Percentiles rank a stretch among this genome's conserved stretches.
phyloP scores from a whole-genome alignment of 176 grass and related monocot genomes.

The Oryza glaberrima region DNA sequence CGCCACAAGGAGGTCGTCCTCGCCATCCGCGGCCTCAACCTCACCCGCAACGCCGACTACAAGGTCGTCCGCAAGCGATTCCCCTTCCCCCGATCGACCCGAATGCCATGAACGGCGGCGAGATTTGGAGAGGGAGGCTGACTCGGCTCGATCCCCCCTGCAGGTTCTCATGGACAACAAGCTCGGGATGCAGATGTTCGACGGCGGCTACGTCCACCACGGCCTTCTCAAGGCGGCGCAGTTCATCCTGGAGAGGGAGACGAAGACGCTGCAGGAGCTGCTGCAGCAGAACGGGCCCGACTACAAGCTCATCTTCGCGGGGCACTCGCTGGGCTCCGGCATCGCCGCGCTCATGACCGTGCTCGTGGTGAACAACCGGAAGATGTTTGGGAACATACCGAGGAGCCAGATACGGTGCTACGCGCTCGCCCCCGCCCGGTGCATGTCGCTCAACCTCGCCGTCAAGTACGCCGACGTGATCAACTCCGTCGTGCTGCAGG shows the following conservation, averaged over 20 bases:
- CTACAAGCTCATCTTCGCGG: conserved; percentile 74
- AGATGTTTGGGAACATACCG: conserved; percentile 62
- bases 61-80: conserved; percentile 38
- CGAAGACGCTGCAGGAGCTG: conserved; percentile 49
- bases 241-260: conserved; percentile 77
- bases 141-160: not conserved
- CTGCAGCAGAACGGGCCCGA: conserved; percentile 51
- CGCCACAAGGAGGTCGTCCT: conserved; percentile 71
- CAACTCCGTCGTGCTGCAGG: conserved; percentile 92
- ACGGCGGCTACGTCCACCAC: conserved; percentile 89
- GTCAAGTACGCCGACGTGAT: conserved; percentile 99
- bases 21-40: conserved; percentile 93
- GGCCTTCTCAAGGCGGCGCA: conserved; percentile 78
- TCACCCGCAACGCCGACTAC: conserved; percentile 93
- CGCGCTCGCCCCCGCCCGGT: conserved; percentile 78
- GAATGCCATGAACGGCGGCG: not conserved
- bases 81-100: not conserved
- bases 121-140: not conserved
- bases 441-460: conserved; percentile 98
- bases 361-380: conserved; percentile 75
- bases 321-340: conserved; percentile 94
- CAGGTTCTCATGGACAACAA: conserved; percentile 92
- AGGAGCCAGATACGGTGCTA: conserved; percentile 74
- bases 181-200: conserved; percentile 93
- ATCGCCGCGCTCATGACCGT: conserved; percentile 87